A percentile compares a stretch with the other conserved stretches of the same genome.
phyloP scores from a whole-genome alignment of 2,329 filamentous ascomycete genomes.

The Plenodomus tracheiphilus region DNA sequence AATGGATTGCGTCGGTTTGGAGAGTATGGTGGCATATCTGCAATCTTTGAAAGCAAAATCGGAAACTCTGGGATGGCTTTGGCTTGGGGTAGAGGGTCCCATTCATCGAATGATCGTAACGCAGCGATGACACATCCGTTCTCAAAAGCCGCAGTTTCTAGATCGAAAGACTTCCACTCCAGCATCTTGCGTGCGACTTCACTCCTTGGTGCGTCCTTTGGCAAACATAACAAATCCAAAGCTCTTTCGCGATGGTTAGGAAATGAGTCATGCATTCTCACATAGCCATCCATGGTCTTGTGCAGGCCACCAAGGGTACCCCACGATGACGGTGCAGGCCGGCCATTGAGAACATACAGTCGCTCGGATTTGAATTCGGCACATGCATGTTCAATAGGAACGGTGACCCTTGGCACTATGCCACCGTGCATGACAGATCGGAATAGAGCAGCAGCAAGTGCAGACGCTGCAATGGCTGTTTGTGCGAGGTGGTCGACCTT shows the following conservation, averaged over 20 bases:
- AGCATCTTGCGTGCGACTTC: slow-evolving; percentile 47
- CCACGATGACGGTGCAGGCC: slow-evolving; percentile 40
- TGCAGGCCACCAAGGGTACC: slow-evolving; percentile 57
- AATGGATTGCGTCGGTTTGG: background rate
- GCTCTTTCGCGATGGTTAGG: slow-evolving; percentile 54
- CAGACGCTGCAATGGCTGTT: slow-evolving; percentile 55
- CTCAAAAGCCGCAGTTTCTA: slow-evolving; percentile 52
- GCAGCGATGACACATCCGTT: slow-evolving; percentile 53
- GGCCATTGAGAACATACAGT: slow-evolving; percentile 51
- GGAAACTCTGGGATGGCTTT: slow-evolving; percentile 51
- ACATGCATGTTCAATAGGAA: slow-evolving; percentile 52
- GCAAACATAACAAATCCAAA: slow-evolving; percentile 50
- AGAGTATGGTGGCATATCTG: slow-evolving; percentile 12
- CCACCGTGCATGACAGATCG: slow-evolving; percentile 40
- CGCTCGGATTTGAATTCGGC: slow-evolving; percentile 60
- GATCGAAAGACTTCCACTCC: slow-evolving; percentile 51
- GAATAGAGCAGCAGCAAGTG: slow-evolving; percentile 54
- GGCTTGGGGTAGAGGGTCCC: slow-evolving; percentile 57
- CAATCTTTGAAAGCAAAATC: slow-evolving; percentile 48
- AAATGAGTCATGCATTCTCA: slow-evolving; percentile 61
- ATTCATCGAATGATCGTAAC: slow-evolving; percentile 55
- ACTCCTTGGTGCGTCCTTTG: slow-evolving; percentile 35
- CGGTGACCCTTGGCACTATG: slow-evolving; percentile 44
- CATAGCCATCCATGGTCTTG: slow-evolving; percentile 54
- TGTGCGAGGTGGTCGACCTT: slow-evolving; percentile 59